Evolutionary conservation across 1,284 basidiomycete genomes (phyloP), one percentile per base, ranked within the genome.

Genomic region (Veloboletus limbatus): DNA sequence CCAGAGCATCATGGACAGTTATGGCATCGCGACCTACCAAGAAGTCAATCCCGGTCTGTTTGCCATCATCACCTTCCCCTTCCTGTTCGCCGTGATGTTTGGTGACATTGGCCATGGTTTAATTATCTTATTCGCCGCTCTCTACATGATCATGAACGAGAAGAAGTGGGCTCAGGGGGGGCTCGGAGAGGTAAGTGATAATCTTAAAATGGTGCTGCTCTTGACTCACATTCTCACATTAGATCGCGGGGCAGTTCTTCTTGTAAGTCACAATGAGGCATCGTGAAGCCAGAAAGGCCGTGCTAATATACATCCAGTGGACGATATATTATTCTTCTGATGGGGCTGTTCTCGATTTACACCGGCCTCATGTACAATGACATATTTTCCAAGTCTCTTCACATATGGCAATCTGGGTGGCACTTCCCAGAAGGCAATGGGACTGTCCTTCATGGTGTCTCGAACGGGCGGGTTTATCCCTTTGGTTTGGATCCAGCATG

Each of bases 1-100:
- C 81, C 97, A 99, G 73, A 82, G 88, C 28, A 95, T 99, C 68
- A 97, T 99, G 81, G 96, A 99, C 70, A 88, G 89, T 45, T 99
- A 99, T 66, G 97, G 96, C 62, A 84, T 92, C 44, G 92, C 94
- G 10, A 85, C 84, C 2, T 99, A 99, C 69, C 91, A 97, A 68
- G 97, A 99, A 71, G 87, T 95, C 68, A 99, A 99, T 67, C 96
- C 97, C 9, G 97, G 96, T 55, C 73, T 99, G 27, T 96, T 94
- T 66, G 91, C 94, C 4, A 81, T 97, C 58, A 81, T 94, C 63
- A 96, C 93, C 2, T 97, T 97, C 79, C 97, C 97, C 0, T 99
- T 99, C 82, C 72, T 99, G 59, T 99, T 99, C 60, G 96, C 95
- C 10, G 92, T 98, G 73, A 99, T 99, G 96, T 99, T 99, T 67